Evolutionary conservation across 2,329 filamentous ascomycete species (phyloP).

Genomic region (Sphaerostilbella broomeana): DNA sequence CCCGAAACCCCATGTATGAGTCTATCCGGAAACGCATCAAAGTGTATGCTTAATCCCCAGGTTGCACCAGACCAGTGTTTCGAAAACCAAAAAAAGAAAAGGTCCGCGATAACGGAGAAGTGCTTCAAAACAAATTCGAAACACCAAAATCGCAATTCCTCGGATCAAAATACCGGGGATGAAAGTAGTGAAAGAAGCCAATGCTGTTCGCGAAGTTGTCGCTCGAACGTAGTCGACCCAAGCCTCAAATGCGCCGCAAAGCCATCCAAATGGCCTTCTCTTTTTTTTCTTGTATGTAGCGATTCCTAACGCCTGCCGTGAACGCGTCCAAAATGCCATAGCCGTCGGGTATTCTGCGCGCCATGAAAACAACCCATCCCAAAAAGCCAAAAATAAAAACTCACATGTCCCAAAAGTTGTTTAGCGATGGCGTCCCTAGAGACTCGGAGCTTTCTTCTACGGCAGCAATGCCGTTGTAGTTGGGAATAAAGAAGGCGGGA

Average conservation of each 20-base stretch:
- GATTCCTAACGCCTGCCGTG: constrained; percentile 12
- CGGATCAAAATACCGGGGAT: too few species aligned
- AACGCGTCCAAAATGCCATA: constrained; percentile 10
- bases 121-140: too few species aligned
- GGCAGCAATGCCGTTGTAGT: constrained; percentile 35
- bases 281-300: constrained; percentile 11
- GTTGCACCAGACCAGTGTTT: constrained; percentile 9
- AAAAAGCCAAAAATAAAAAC: constrained; percentile 9
- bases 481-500: constrained; percentile 42
- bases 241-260: constrained; percentile 5
- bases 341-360: constrained; percentile 28
- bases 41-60: constrained; percentile 4
- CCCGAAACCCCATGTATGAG: constrained; percentile 11
- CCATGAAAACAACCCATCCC: constrained; percentile 12
- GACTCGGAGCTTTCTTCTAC: constrained; percentile 32
- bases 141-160: too few species aligned
- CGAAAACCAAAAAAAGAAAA: constrained; percentile 13
- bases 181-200: constrained; percentile 13
- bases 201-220: constrained; percentile 10
- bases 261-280: constrained; percentile 6
- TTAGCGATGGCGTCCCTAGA: constrained; percentile 25
- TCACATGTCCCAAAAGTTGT: constrained; percentile 32
- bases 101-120: constrained; percentile 16
- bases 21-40: constrained; percentile 7
- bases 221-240: constrained; percentile 9